phyloP scores from a whole-genome alignment of 2,329 filamentous ascomycete genomes.

The Penicillium glabrum region DNA sequence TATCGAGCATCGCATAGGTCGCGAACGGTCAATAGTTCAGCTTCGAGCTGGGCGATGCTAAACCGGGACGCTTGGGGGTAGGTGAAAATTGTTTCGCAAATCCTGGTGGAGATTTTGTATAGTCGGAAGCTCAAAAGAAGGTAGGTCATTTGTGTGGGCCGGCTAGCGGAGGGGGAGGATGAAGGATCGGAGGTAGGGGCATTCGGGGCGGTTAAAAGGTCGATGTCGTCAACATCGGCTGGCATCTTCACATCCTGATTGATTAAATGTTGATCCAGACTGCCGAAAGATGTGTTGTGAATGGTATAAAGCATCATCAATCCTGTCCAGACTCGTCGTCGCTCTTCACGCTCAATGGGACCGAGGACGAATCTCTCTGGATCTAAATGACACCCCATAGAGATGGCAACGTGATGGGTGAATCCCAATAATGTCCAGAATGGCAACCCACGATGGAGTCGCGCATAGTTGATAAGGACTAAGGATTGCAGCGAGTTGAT shows the following conservation, averaged over 20 bases:
- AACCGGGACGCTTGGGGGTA: constrained; percentile 21
- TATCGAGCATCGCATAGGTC: constrained; percentile 34
- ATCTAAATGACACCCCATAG: constrained; percentile 45
- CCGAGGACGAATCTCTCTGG: constrained; percentile 37
- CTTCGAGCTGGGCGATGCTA: constrained; percentile 27
- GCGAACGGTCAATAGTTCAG: constrained; percentile 31
- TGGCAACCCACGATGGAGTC: constrained; percentile 35
- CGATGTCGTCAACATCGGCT: constrained; percentile 38
- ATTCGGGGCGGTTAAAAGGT: constrained; percentile 29
- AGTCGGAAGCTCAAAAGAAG: constrained; percentile 40
- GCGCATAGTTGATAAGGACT: constrained; percentile 41
- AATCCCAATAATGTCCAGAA: constrained; percentile 43
- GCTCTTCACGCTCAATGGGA: constrained; percentile 38
- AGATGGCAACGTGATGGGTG: constrained; percentile 42
- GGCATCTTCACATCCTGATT: constrained; percentile 33
- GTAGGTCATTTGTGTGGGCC: constrained; percentile 44
- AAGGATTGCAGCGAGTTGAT: constrained; percentile 42
- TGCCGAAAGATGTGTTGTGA: constrained; percentile 39
- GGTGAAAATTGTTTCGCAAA: constrained; percentile 36
- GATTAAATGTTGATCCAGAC: constrained; percentile 30
- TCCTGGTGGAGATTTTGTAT: constrained; percentile 36
- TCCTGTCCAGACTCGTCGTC: constrained; percentile 41
- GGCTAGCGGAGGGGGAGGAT: constrained; percentile 16
- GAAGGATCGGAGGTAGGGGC: constrained; percentile 8
- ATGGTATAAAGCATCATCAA: constrained; percentile 43